phyloP scores from a whole-genome alignment of 192 early-diverging fungal species.

The Pecoramyces ruminantium region DNA sequence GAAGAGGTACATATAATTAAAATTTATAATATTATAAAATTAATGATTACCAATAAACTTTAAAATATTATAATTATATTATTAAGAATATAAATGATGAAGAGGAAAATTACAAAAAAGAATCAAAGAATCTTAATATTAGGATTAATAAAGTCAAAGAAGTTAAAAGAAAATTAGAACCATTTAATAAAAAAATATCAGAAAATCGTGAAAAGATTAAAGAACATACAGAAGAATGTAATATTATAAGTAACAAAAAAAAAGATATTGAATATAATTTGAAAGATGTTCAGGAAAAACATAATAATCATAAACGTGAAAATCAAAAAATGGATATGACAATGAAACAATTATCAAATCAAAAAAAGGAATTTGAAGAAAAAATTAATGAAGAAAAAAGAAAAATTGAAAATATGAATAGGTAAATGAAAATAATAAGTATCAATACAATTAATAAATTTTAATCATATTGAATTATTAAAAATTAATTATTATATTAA shows the following conservation, averaged over 20 bases:
- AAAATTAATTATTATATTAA: too few relatives aligned
- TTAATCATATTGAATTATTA: too few relatives aligned
- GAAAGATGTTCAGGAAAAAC: background rate
- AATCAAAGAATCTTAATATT: constrained; percentile 2
- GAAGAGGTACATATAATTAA: too few relatives aligned
- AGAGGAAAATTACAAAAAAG: background rate
- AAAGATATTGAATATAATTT: background rate
- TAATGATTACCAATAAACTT: too few relatives aligned
- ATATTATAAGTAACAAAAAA: background rate
- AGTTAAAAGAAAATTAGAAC: constrained; percentile 18
- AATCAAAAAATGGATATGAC: background rate
- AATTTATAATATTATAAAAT: too few relatives aligned
- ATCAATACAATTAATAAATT: too few relatives aligned
- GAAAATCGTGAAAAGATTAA: background rate
- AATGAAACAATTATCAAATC: background rate
- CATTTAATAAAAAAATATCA: background rate
- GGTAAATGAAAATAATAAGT: background rate
- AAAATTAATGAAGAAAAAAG: background rate
- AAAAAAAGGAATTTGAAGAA: background rate
- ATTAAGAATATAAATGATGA: background rate
- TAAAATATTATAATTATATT: too few relatives aligned
- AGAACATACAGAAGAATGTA: background rate
- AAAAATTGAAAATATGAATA: background rate
- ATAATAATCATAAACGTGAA: background rate
- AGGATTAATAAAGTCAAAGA: constrained; percentile 29